Evolutionary conservation across 768 basidiomycete genomes (phyloP).

Genomic region (Tephrocybe sp.): DNA sequence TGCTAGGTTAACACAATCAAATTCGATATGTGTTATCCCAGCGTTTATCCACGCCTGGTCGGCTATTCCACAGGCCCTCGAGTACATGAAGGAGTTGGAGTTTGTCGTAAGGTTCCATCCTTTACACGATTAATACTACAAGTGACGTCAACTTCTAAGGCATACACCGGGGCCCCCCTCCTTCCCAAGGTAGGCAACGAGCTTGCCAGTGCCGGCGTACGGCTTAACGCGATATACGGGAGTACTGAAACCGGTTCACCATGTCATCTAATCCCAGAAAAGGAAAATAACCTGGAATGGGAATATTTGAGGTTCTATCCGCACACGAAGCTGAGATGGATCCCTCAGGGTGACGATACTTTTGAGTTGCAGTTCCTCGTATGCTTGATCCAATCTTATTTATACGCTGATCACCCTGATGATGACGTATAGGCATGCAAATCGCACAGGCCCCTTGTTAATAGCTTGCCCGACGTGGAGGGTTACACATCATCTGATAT

Average conservation of each 20-base stretch:
- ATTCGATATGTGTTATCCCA: constrained; percentile 25
- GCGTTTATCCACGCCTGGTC: constrained; percentile 28
- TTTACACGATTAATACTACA: too few species aligned
- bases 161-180: constrained; percentile 26
- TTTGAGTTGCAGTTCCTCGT: constrained; percentile 39
- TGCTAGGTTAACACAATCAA: constrained; percentile 18
- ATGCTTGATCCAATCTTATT: neutral
- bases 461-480: constrained; percentile 31
- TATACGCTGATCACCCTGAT: too few species aligned
- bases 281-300: constrained; percentile 28
- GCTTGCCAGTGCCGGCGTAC: constrained; percentile 28
- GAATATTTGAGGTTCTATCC: constrained; percentile 29
- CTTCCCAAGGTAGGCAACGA: constrained; percentile 28
- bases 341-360: constrained; percentile 31
- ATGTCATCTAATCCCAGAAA: constrained; percentile 6
- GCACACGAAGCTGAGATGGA: constrained; percentile 26
- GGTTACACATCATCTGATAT: constrained; percentile 39
- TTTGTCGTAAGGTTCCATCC: constrained; percentile 31
- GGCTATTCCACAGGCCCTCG: constrained; percentile 19
- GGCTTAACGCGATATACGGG: constrained; percentile 21
- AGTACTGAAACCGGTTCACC: constrained; percentile 29
- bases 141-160: neutral
- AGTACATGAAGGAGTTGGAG: constrained; percentile 22
- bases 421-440: constrained; percentile 20
- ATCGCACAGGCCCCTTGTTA: constrained; percentile 24